Evolutionary conservation across 1,139 yeast genomes (phyloP).

Genomic region (Kodamaea suecica): DNA sequence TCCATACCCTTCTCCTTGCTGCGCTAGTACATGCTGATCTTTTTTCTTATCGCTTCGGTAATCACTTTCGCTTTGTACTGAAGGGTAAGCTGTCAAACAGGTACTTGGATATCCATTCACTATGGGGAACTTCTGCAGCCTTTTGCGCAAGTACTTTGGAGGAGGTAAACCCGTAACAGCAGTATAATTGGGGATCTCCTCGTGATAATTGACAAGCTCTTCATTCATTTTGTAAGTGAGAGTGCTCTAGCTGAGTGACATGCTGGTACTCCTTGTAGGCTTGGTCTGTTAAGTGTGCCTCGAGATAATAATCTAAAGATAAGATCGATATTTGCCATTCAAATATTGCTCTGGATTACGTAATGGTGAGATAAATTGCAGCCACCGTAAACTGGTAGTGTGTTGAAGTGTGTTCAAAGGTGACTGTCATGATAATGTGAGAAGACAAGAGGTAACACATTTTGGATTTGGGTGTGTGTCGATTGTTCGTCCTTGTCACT

Average conservation of each 20-base stretch:
- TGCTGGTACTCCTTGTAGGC: too few species aligned
- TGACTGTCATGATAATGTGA: too few species aligned
- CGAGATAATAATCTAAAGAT: neutral
- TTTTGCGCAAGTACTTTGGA: neutral
- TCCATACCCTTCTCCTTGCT: constrained; percentile 2
- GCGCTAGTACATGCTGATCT: constrained; percentile 1
- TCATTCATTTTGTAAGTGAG: too few species aligned
- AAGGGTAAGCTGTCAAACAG: neutral
- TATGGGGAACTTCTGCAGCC: constrained; percentile 1
- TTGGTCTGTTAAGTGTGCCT: neutral
- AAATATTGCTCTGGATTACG: too few species aligned
- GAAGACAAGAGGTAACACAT: too few species aligned
- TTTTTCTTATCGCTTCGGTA: neutral
- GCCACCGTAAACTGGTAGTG: too few species aligned
- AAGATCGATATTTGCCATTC: neutral
- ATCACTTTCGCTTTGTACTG: neutral
- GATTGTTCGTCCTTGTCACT: too few species aligned
- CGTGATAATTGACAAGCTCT: too few species aligned
- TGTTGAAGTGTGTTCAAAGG: too few species aligned
- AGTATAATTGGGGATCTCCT: neutral
- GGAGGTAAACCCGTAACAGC: neutral
- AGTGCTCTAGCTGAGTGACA: too few species aligned
- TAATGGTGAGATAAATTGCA: too few species aligned
- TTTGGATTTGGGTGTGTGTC: too few species aligned
- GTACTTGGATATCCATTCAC: constrained; percentile 2